These are phyloP conservation scores for Phytophthora foliorum DNA, from an alignment of 352 stramenopile genomes.

Conservation along the genomic window DNA sequence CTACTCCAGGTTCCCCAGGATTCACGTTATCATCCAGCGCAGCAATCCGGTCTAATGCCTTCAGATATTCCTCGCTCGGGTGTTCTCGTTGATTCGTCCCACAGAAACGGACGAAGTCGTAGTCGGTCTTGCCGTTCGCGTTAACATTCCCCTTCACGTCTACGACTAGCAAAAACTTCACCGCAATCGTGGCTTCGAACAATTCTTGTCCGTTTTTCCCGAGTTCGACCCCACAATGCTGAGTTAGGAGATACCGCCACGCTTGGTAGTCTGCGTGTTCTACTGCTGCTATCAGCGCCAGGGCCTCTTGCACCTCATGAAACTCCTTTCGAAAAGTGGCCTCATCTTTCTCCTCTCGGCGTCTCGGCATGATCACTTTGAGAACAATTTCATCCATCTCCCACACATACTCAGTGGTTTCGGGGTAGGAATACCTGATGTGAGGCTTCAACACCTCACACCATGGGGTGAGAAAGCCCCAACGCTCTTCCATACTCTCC, in stretches of 20 bases:
- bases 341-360: neutral
- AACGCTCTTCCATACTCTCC: conserved; percentile 13
- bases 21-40: conserved; percentile 3
- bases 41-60: neutral
- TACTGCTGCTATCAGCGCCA: conserved; percentile 13
- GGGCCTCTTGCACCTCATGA: neutral
- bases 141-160: neutral
- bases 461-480: conserved; percentile 34
- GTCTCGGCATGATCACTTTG: neutral
- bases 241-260: conserved; percentile 10
- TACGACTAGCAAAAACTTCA: neutral
- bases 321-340: neutral
- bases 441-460: conserved; percentile 16
- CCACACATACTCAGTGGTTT: neutral
- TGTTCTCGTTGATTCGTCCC: neutral
- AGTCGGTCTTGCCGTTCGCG: neutral
- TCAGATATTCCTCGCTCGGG: neutral
- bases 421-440: neutral
- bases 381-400: neutral
- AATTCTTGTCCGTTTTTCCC: conserved; percentile 8
- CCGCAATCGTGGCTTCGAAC: conserved; percentile 5
- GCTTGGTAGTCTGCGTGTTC: conserved; percentile 4
- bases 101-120: neutral
- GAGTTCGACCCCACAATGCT: conserved; percentile 8
- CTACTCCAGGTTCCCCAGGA: conserved; percentile 5